Evolutionary conservation across 1,284 basidiomycete genomes (phyloP).

Genomic region (Cystobasidiaceae sp.): DNA sequence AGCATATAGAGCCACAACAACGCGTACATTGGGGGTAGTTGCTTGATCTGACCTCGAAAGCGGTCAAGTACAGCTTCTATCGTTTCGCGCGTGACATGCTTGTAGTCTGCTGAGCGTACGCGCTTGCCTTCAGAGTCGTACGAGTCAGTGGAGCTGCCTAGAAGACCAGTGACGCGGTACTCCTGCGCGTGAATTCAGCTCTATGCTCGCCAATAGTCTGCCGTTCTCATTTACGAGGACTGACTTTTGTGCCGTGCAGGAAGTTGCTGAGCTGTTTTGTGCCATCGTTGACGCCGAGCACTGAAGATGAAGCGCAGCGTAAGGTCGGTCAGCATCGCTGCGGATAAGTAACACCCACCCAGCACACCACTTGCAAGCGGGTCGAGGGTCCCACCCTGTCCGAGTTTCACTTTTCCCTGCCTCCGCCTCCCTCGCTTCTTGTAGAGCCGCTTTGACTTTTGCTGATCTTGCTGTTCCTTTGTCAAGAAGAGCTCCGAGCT

Average conservation of each 20-base stretch:
- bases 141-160: constrained; percentile 90
- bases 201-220: no score
- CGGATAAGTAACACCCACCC: no score
- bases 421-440: constrained; percentile 32
- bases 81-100: constrained; percentile 71
- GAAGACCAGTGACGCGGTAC: constrained; percentile 81
- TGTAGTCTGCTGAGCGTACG: constrained; percentile 70
- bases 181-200: no score
- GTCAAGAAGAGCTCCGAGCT: constrained; percentile 72
- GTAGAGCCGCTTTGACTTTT: no score
- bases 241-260: constrained; percentile 84
- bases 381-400: constrained; percentile 91
- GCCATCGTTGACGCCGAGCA: constrained; percentile 75
- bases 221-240: constrained; percentile 20
- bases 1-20: no score
- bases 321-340: no score
- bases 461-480: constrained; percentile 30
- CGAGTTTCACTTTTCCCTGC: constrained; percentile 64
- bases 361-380: constrained; percentile 92
- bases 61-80: constrained; percentile 66
- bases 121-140: constrained; percentile 84
- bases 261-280: constrained; percentile 84
- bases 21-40: constrained; percentile 93
- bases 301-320: no score
- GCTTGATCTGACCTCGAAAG: constrained; percentile 82